phyloP scores from a whole-genome alignment of 2,329 filamentous ascomycete species.

The Trichoderma atrobrunneum region DNA sequence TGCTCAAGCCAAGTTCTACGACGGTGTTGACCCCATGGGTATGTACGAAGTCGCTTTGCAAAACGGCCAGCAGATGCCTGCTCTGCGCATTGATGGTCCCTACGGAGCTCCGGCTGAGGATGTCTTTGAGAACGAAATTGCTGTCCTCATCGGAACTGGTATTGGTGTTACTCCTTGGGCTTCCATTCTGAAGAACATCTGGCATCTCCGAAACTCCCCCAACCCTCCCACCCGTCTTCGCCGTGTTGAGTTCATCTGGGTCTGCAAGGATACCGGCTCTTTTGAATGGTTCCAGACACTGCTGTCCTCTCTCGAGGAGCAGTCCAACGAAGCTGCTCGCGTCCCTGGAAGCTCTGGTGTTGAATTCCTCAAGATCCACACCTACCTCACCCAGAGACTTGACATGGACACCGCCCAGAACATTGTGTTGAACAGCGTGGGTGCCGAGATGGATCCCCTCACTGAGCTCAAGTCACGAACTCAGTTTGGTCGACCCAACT shows the following conservation, averaged over 20 bases:
- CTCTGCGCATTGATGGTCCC: constrained; percentile 85
- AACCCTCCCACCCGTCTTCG: constrained; percentile 87
- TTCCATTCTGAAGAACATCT: constrained; percentile 92
- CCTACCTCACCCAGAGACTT: constrained; percentile 90
- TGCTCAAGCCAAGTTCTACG: constrained; percentile 85
- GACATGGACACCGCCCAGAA: constrained; percentile 93
- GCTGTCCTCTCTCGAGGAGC: constrained; percentile 82
- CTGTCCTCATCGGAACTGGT: constrained; percentile 79
- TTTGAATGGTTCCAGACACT: constrained; percentile 99
- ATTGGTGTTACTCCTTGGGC: constrained; percentile 88
- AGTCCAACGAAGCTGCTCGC: constrained; percentile 69
- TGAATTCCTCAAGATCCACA: constrained; percentile 97
- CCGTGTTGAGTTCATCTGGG: constrained; percentile 98
- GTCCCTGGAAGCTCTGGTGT: constrained; percentile 64
- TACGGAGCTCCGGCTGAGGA: constrained; percentile 97
- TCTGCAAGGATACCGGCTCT: constrained; percentile 90
- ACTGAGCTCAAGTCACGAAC: constrained; percentile 88
- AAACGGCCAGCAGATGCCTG: constrained; percentile 90
- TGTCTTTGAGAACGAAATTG: constrained; percentile 90
- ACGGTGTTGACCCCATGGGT: constrained; percentile 84
- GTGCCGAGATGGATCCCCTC: constrained; percentile 80
- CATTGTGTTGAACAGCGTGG: constrained; percentile 94
- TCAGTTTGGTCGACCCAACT: constrained; percentile 94
- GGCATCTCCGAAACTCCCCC: constrained; percentile 86
- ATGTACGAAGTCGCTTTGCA: constrained; percentile 98